These are phyloP conservation scores for Stagonosporopsis rhizophila DNA, from an alignment of 2,329 filamentous ascomycete genomes.

Conservation along the genomic window DNA sequence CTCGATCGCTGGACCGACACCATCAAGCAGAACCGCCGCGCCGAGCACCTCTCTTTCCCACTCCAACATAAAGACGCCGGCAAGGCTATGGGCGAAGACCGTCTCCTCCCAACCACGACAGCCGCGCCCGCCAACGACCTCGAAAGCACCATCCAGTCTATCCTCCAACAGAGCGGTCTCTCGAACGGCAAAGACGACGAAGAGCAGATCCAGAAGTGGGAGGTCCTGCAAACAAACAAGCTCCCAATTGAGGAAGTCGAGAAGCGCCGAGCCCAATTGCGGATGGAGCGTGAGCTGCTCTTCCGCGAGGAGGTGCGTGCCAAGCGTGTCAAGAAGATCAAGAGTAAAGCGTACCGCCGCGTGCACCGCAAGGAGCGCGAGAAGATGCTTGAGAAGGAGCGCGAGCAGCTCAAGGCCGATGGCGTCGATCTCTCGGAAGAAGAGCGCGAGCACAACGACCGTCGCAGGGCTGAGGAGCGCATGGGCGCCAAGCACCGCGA, in stretches of 20 bases:
- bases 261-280: constrained; percentile 74
- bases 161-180: constrained; percentile 88
- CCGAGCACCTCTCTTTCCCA: constrained; percentile 89
- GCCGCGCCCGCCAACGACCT: constrained; percentile 77
- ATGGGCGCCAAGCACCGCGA: constrained; percentile 86
- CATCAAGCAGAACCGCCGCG: constrained; percentile 89
- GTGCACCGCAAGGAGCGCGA: constrained; percentile 84
- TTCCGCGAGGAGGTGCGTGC: constrained; percentile 88
- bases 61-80: constrained; percentile 74
- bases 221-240: constrained; percentile 74
- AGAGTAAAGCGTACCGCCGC: constrained; percentile 92
- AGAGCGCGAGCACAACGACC: constrained; percentile 71
- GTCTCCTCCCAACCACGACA: constrained; percentile 64
- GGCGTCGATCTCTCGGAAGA: constrained; percentile 68
- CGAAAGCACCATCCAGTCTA: constrained; percentile 83
- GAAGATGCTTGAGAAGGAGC: constrained; percentile 63
- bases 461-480: constrained; percentile 79
- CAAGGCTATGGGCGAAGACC: constrained; percentile 66
- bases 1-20: constrained; percentile 92
- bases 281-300: constrained; percentile 81
- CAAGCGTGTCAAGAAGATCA: constrained; percentile 98
- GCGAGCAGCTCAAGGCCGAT: constrained; percentile 64
- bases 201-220: constrained; percentile 71
- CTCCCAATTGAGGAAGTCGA: constrained; percentile 76
- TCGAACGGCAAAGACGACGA: constrained; percentile 66